Base-by-base conservation (phyloP, 1,139 yeast genomes). In the Geotrichum macrosporum region DNA sequence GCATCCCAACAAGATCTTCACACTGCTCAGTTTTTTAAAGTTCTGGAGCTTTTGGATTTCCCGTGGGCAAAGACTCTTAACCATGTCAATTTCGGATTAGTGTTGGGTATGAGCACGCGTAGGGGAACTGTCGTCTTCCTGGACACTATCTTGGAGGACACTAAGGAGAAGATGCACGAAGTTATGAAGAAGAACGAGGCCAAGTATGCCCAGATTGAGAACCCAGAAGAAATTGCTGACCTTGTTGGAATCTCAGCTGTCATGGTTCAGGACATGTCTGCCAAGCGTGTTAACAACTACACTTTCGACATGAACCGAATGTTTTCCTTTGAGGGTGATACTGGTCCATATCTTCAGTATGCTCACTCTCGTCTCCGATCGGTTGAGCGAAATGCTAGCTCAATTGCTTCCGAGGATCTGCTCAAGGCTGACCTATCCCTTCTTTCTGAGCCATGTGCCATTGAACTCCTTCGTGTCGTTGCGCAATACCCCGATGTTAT, bases 181-280 rank as follows among this genome's bases (percentile, higher is more conserved):
- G 96, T 92, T 50, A 94, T 94, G 98, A 82, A 81, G 71, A 83
- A 82, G 73, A 94, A 92, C 68, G 88, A 82, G 67, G 81, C 75
- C 56, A 94, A 94, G 70, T 94, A 92, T 64, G 82, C 92, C 5
- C 96, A 88, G 71, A 87, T 94, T 57, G 94, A 84, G 64, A 80
- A 92, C 64, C 98, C 99, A 35, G 97, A 94, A 53, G 81, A 81
- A 67, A 85, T 92, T 64, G 97, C 98, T 51, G 98, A 94, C 65
- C 76, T 88, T 61, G 82, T 94, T 50, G 99, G 98, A 67, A 86
- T 92, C 52, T 84, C 96, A 35, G 97, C 98, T 10, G 95, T 94
- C 52, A 89, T 94, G 96, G 85, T 94, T 63, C 98, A 94, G 74
- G 99, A 94, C 69, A 88, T 92, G 96, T 95, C 87, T 72, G 84